Percentiles rank a stretch among this genome's conserved stretches.
Conservation (phyloP, 2,329 filamentous ascomycete genomes). For the Beauveria sp. region DNA sequence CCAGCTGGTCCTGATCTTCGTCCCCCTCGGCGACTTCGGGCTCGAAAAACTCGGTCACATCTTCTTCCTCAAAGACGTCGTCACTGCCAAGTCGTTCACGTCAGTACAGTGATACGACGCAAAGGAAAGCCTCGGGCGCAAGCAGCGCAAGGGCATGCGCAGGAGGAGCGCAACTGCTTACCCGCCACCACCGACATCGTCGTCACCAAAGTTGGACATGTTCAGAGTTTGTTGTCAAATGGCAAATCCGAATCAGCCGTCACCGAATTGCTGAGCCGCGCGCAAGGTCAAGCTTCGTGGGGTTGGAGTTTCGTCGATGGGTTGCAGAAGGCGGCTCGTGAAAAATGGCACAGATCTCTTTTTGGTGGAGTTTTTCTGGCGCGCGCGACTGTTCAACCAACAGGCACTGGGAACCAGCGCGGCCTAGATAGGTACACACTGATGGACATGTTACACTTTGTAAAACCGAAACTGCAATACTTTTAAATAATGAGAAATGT, state of each 20-base stretch:
- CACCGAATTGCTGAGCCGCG: slow-evolving; percentile 9
- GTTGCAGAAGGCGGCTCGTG: slow-evolving; percentile 13
- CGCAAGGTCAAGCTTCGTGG: background rate
- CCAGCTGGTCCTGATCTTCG: slow-evolving; percentile 37
- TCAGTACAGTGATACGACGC: background rate
- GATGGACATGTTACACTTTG: too few relatives aligned
- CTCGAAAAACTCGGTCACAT: slow-evolving; percentile 52
- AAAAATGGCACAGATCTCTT: slow-evolving; percentile 23
- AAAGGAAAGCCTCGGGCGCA: slow-evolving; percentile 2
- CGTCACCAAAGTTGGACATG: slow-evolving; percentile 71
- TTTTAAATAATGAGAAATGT: too few relatives aligned
- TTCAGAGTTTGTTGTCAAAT: slow-evolving; percentile 11
- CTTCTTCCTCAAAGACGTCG: slow-evolving; percentile 65
- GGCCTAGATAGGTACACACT: too few relatives aligned
- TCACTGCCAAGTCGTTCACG: slow-evolving; percentile 39
- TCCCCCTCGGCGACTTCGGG: slow-evolving; percentile 47
- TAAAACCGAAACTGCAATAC: too few relatives aligned
- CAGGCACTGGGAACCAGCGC: background rate
- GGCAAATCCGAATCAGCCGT: background rate
- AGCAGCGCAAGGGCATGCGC: background rate
- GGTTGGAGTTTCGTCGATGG: background rate
- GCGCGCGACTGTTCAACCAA: slow-evolving; percentile 19
- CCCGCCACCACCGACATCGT: slow-evolving; percentile 52
- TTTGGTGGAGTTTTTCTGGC: slow-evolving; percentile 22
- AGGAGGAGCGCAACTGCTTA: slow-evolving; percentile 29